Base-by-base conservation (phyloP, 2,329 filamentous ascomycete genomes). In the Sphaceloma murrayae region DNA sequence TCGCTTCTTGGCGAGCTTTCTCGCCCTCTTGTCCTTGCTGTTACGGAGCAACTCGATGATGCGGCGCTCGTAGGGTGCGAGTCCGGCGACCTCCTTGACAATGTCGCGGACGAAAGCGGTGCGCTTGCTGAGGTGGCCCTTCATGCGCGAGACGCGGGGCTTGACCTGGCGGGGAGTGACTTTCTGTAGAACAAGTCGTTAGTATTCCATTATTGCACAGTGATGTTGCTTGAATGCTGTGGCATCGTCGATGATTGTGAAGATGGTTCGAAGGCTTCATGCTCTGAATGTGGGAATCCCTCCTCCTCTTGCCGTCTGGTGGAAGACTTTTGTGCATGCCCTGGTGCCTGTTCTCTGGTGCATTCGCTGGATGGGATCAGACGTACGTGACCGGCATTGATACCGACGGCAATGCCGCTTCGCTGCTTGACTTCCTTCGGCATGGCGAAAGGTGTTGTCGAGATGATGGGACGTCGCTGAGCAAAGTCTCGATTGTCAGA, bases 1-100 rank as follows among this genome's bases (percentile, higher is more conserved):
- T 71, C 89, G 82, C 85, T 94, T 95, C 88, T 96, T 96, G 64
- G 89, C 89, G 65, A 95, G 85, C 82, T 95, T 95, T 62, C 89
- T 80, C 64, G 89, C 89, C 72, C 89, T 86, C 85, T 96, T 96
- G 74, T 98, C 91, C 77, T 94, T 93, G 76, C 78, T 82, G 84
- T 98, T 98, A 64, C 91, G 86, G 72, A 98, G 83, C 67, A 98
- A 76, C 80, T 98, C 91, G 67, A 98, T 94, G 61, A 98, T 85
- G 67, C 91, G 87, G 72, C 91, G 89, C 82, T 98, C 91, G 70
- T 98, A 66, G 51, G 64, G 62, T 55, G 62, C 65, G 54, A 67
- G 60, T 51, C 63, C 91, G 70, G 88, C 81, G 69, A 96, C 91
- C 77, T 98, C 91, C 78, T 93, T 94, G 69, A 94, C 86, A 67